Evolutionary conservation across 2,329 filamentous ascomycete species (phyloP).

Genomic region (Penicillium frequentans): DNA sequence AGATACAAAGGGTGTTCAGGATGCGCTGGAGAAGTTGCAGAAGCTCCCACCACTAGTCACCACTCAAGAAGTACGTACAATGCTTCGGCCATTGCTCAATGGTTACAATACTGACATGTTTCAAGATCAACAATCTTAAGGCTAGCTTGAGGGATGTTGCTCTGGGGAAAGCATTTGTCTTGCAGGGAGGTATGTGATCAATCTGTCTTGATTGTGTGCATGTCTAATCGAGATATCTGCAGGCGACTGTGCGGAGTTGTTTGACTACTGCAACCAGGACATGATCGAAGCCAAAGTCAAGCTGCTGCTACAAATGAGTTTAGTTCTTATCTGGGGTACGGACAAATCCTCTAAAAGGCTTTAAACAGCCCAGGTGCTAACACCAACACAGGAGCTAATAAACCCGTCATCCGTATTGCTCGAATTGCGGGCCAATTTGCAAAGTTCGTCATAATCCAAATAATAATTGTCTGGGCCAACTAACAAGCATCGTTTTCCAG

Average conservation of each 20-base stretch:
- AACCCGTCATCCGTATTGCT: conserved; percentile 87
- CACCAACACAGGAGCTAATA: conserved; percentile 52
- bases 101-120: not conserved
- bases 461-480: not conserved
- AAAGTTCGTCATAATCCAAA: conserved; percentile 53
- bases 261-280: conserved; percentile 88
- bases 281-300: conserved; percentile 97
- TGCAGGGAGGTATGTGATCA: conserved; percentile 71
- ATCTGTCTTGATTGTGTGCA: not conserved
- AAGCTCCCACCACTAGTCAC: conserved; percentile 45
- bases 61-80: conserved; percentile 12
- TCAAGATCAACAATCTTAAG: conserved; percentile 71
- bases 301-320: conserved; percentile 91
- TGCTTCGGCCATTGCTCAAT: not conserved
- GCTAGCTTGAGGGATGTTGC: conserved; percentile 81
- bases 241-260: conserved; percentile 89
- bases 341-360: conserved; percentile 18
- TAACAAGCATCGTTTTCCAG: conserved; percentile 17
- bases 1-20: conserved; percentile 40
- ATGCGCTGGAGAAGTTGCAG: conserved; percentile 43
- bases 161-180: conserved; percentile 83
- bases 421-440: conserved; percentile 98
- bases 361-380: not conserved
- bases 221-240: not conserved
- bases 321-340: conserved; percentile 84